These are phyloP conservation scores for Carex myosuroides DNA, from an alignment of 176 grass and related monocot species.

Conservation along the genomic window DNA sequence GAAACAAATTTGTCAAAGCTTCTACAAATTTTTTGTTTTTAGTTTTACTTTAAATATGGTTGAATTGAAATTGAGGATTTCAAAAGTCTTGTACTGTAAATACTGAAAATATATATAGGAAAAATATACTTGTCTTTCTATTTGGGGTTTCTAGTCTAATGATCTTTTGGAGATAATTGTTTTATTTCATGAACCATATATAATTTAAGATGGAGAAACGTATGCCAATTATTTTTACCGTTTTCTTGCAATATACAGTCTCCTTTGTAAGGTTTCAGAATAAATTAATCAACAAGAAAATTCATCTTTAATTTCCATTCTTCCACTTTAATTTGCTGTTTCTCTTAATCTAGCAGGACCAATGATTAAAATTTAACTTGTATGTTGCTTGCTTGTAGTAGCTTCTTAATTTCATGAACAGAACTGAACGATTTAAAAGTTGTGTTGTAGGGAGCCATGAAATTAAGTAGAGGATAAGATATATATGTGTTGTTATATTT, in stretches of 20 bases:
- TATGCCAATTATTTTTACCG: neutral
- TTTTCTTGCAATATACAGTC: neutral
- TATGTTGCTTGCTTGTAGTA: neutral
- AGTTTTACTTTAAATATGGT: neutral
- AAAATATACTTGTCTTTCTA: neutral
- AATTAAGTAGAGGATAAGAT: neutral
- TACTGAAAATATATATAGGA: neutral
- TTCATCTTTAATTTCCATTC: neutral
- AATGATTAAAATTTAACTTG: neutral
- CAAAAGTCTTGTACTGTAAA: neutral
- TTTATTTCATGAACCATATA: neutral
- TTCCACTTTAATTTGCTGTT: neutral
- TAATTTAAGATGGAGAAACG: neutral
- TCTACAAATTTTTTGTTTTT: neutral
- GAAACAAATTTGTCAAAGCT: neutral
- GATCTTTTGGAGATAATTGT: neutral
- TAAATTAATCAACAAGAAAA: neutral
- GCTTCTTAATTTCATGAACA: neutral
- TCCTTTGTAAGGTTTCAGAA: neutral
- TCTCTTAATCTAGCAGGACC: neutral
- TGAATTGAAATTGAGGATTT: neutral
- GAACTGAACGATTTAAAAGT: neutral
- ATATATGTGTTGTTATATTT: neutral
- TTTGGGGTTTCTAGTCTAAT: neutral
- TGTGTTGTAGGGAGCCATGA: neutral